A percentile compares a stretch with the other conserved stretches of the same genome.
phyloP scores from a whole-genome alignment of 805 yeast genomes.

The Peterozyma toletana region DNA sequence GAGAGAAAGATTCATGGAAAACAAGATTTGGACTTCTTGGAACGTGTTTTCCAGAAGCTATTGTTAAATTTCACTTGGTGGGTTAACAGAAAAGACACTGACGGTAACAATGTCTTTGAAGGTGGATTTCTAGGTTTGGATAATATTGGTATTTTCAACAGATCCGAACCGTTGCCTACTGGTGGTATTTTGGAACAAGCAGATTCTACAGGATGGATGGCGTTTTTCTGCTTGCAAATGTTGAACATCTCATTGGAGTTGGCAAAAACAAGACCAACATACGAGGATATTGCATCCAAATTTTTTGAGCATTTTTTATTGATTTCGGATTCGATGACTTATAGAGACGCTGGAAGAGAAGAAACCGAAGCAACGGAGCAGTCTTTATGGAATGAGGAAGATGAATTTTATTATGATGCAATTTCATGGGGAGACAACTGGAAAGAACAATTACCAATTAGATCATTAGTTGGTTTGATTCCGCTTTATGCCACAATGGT shows the following conservation, averaged over 20 bases:
- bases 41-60: slow-evolving; percentile 87
- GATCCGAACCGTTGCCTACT: slow-evolving; percentile 90
- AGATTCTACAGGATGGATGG: slow-evolving; percentile 98
- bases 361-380: slow-evolving; percentile 40
- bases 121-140: slow-evolving; percentile 93
- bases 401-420: slow-evolving; percentile 85
- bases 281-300: slow-evolving; percentile 90
- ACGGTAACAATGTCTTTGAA: slow-evolving; percentile 85
- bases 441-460: slow-evolving; percentile 68
- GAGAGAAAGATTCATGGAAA: slow-evolving; percentile 81
- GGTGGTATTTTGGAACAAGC: slow-evolving; percentile 91
- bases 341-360: slow-evolving; percentile 34
- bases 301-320: slow-evolving; percentile 88
- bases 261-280: slow-evolving; percentile 77
- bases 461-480: slow-evolving; percentile 86
- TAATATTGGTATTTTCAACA: slow-evolving; percentile 86
- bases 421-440: slow-evolving; percentile 71
- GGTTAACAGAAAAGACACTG: slow-evolving; percentile 86
- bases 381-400: slow-evolving; percentile 85
- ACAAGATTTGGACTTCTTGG: slow-evolving; percentile 77
- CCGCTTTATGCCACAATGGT: slow-evolving; percentile 88
- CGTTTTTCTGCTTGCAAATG: slow-evolving; percentile 85
- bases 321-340: slow-evolving; percentile 92
- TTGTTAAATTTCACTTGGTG: slow-evolving; percentile 93
- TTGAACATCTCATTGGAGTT: slow-evolving; percentile 86